Conservation (phyloP, 2,329 filamentous ascomycete species). For the Colletotrichum tofieldiae region DNA sequence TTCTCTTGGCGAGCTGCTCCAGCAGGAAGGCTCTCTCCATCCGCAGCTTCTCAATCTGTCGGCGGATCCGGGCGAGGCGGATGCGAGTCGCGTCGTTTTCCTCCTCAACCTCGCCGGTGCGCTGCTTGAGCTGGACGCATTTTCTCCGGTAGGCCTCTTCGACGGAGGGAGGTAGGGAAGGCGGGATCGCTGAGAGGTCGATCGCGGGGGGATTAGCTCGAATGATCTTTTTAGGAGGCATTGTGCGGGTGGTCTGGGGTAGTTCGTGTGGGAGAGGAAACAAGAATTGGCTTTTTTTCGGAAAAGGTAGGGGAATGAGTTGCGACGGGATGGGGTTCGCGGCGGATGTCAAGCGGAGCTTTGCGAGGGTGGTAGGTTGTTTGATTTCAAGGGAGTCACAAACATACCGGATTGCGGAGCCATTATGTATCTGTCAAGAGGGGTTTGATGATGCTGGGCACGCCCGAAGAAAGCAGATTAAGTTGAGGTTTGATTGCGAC, state of each 20-base stretch:
- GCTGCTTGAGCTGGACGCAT: slow-evolving; percentile 94
- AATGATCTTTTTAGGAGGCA: slow-evolving; percentile 56
- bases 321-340: slow-evolving; percentile 38
- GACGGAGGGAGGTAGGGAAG: slow-evolving; percentile 85
- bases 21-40: slow-evolving; percentile 85
- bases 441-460: slow-evolving; percentile 4
- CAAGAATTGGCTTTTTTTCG: slow-evolving; percentile 26
- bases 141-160: slow-evolving; percentile 97
- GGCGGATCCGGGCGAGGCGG: slow-evolving; percentile 84
- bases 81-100: slow-evolving; percentile 88
- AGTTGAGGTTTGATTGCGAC: slow-evolving; percentile 27
- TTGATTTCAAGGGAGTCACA: slow-evolving; percentile 32
- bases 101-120: slow-evolving; percentile 91
- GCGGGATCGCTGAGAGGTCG: slow-evolving; percentile 65
- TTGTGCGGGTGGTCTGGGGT: slow-evolving; percentile 41
- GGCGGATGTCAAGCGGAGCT: slow-evolving; percentile 42
- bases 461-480: slow-evolving; percentile 16
- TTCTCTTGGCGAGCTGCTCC: slow-evolving; percentile 81
- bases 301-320: slow-evolving; percentile 25
- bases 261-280: slow-evolving; percentile 1
- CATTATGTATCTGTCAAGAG: slow-evolving; percentile 30
- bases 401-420: slow-evolving; percentile 44
- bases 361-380: slow-evolving; percentile 32
- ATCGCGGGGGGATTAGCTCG: slow-evolving; percentile 54
- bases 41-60: slow-evolving; percentile 92